Conservation (phyloP, 345 rosid genomes). For the Schrenkiella parvula region DNA sequence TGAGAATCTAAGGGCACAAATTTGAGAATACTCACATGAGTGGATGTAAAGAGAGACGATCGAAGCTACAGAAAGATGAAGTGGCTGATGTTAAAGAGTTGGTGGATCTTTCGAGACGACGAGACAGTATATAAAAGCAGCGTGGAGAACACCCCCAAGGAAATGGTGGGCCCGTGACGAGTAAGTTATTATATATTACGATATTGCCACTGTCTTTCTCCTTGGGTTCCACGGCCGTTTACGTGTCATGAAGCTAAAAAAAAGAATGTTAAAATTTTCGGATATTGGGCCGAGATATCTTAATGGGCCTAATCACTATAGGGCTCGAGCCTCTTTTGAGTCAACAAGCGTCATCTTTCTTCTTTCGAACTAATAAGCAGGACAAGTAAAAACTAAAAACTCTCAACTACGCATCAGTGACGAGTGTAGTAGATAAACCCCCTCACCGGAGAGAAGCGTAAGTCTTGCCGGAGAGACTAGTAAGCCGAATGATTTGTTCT, state of each 20-base stretch:
- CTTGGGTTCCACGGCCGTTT: slow-evolving; percentile 14
- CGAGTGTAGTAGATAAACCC: slow-evolving; percentile 29
- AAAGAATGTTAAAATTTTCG: not conserved
- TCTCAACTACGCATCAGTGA: not conserved
- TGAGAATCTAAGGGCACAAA: not conserved
- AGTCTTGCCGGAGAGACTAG: slow-evolving; percentile 18
- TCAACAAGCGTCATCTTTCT: not conserved
- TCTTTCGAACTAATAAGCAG: not conserved
- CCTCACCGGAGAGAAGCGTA: slow-evolving; percentile 11
- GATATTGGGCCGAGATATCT: not conserved
- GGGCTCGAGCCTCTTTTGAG: slow-evolving; percentile 6
- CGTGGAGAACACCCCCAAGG: slow-evolving; percentile 21
- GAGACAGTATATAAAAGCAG: slow-evolving; percentile 11
- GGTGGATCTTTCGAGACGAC: slow-evolving; percentile 28
- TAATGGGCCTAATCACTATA: not conserved
- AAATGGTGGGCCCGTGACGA: slow-evolving; percentile 4
- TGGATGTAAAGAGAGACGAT: slow-evolving; percentile 6
- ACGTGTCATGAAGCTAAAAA: not conserved
- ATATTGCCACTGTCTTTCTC: not conserved
- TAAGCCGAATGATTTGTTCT: not conserved
- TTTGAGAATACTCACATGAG: slow-evolving; percentile 9
- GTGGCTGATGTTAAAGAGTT: slow-evolving; percentile 14
- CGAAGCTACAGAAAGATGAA: not conserved
- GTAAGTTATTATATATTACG: not conserved
- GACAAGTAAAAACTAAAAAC: not conserved